Evolutionary conservation across 129 eudicot species (phyloP), one percentile per base, ranked within the genome.

Genomic region (Arctium lappa): DNA sequence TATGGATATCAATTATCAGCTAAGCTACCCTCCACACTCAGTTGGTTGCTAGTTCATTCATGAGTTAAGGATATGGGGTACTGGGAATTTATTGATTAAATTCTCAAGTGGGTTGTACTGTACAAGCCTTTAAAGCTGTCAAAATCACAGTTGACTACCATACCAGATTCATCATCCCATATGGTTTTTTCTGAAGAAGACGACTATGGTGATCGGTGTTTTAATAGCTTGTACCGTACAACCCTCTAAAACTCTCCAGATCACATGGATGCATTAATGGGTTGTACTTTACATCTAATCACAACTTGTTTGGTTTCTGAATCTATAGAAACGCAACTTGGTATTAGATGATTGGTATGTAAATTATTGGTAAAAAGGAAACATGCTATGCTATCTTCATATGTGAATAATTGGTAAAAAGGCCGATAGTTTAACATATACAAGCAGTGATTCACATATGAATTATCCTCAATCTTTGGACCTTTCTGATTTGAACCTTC

Each of bases 101-200:
- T 78, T 11, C 69, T 78, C 39, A 7, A 56, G n/a, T 18, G 68
- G 46, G 79, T 60, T 83, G 86, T 83, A 83, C 82, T 12, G 74
- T 83, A 83, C 86, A 78, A 60, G 69, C 11, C 27, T n/a, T 30
- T 65, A 32, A 82, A 65, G 46, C 69, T 39, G 33, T 29, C 5
- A 16, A 16, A 30, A 8, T 39, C 80, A 10, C 31, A 5, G 75
- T 73, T 72, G 71, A 77, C 3, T 77, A 36, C 11, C 53, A 7
- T 16, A 1, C 18, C 69, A 53, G 69, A 12, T 66, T 66, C 71
- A 66, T 27, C 32, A 53, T 13, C 11, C 70, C 32, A 11, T 63
- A 2, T 66, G 71, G 70, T 16, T 60, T 60, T 60, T 6, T 60
- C n/a, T 60, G 68, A 60, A 60, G 29, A 60, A 60, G 68, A 60